These are phyloP conservation scores for Chaetothyriales sp. DNA, from an alignment of 2,329 filamentous ascomycete genomes.

Conservation along the genomic window DNA sequence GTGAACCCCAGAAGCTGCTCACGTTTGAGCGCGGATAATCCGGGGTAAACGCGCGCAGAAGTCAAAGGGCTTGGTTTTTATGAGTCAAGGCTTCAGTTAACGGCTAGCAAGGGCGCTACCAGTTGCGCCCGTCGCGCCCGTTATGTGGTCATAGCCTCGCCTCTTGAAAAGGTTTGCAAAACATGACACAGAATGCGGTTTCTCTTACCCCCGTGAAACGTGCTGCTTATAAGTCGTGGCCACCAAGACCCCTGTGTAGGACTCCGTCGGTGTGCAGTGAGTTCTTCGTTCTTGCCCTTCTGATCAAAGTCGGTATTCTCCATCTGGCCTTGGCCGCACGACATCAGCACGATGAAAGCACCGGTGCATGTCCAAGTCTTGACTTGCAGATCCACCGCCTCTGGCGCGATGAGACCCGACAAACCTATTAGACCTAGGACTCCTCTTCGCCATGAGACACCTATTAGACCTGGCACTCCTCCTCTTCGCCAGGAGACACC, in stretches of 20 bases:
- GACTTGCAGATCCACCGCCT: neutral
- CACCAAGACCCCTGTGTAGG: constrained; percentile 1
- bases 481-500: neutral
- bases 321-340: neutral
- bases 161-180: constrained; percentile 8
- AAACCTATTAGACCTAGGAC: neutral
- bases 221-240: constrained; percentile 1
- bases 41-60: neutral
- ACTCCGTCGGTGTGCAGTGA: neutral
- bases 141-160: constrained; percentile 8
- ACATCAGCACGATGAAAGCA: neutral
- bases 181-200: constrained; percentile 14
- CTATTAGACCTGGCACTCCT: neutral
- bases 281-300: neutral
- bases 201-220: constrained; percentile 18
- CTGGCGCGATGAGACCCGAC: neutral
- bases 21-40: neutral
- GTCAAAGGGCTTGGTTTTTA: constrained; percentile 4
- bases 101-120: constrained; percentile 12
- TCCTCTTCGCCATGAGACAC: neutral
- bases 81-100: constrained; percentile 16
- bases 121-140: constrained; percentile 7
- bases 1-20: neutral
- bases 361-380: neutral
- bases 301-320: neutral